Conservation (phyloP, 2,329 filamentous ascomycete species). For the Pseudovirgaria hyperparasitica region DNA sequence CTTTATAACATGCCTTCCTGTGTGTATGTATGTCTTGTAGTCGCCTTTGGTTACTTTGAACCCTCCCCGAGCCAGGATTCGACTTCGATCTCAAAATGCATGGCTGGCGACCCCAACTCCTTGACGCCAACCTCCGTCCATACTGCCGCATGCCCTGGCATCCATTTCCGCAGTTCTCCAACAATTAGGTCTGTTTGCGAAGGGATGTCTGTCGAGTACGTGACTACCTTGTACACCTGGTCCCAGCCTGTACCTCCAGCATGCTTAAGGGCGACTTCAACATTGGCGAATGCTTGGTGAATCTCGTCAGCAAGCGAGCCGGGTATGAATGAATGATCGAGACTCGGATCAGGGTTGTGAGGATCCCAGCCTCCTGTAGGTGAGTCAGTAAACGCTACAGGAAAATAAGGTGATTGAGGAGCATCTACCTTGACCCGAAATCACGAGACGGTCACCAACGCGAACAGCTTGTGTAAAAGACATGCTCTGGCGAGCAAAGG, state of each 20-base stretch:
- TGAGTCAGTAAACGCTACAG: neutral
- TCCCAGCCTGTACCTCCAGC: conserved; percentile 41
- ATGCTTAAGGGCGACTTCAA: conserved; percentile 36
- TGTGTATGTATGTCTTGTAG: no score
- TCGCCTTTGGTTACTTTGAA: no score
- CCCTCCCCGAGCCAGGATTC: no score
- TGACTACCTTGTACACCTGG: conserved; percentile 28
- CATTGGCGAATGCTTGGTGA: conserved; percentile 38
- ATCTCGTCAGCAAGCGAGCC: conserved; percentile 10
- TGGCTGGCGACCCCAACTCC: conserved; percentile 10
- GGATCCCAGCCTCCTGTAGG: conserved; percentile 15
- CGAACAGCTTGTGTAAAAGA: no score
- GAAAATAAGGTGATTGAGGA: conserved; percentile 1
- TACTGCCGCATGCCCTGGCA: conserved; percentile 13
- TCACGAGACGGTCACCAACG: conserved; percentile 13
- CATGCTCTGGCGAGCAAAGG: no score
- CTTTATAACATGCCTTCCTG: no score
- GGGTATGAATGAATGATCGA: no score
- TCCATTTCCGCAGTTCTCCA: conserved; percentile 11
- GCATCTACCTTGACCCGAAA: conserved; percentile 14
- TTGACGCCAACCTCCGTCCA: conserved; percentile 12
- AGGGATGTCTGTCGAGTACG: conserved; percentile 8
- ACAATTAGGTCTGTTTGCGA: conserved; percentile 4
- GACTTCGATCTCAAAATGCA: conserved; percentile 16
- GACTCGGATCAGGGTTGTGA: conserved; percentile 10